Evolutionary conservation across 441 rosid genomes (phyloP), one percentile per base, ranked within the genome.

Genomic region (Kokia cookei): DNA sequence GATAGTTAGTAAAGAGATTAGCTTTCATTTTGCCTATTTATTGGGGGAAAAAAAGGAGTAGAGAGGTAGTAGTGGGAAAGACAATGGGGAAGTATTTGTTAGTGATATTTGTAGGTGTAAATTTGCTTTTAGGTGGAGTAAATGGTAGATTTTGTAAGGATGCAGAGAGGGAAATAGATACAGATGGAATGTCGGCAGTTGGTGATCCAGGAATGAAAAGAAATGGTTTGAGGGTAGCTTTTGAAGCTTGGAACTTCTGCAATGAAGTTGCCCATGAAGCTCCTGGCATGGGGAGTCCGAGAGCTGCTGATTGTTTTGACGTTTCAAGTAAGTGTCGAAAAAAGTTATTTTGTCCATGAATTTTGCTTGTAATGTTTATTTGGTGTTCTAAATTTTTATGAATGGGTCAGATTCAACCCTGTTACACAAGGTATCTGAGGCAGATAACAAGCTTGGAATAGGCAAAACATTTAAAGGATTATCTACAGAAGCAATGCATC

Each of bases 221-320:
- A 81, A 89, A 89, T 42, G 86, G 89, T 26, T 76, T 89, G 67
- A 78, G 91, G 75, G 87, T 87, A 9, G 93, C 83, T 1, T 87
- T 87, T 77, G 91, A 89, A 80, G 93, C 89, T 82, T 89, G 91
- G 93, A 87, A 89, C 82, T 87, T 87, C 48, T 89, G 93, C 83
- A 87, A 89, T 73, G 91, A 89, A 79, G 91, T 89, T 66, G 93
- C 90, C 35, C 14, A 53, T 7, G 91, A 89, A 82, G 87, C 91
- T 78, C 90, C 93, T 24, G 79, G 69, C 26, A 80, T 86, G 90
- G 91, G 93, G 50, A 87, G 91, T 75, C 93, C 93, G 11, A 79
- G 93, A 71, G 89, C 91, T 14, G 93, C 91, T 0, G 93, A 89
- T 68, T 89, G 93, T 80, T 86, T 89, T 76, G 89, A 89, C 76